These are phyloP conservation scores for Penicillium nucicola DNA, from an alignment of 495 filamentous ascomycete genomes.

Conservation along the genomic window DNA sequence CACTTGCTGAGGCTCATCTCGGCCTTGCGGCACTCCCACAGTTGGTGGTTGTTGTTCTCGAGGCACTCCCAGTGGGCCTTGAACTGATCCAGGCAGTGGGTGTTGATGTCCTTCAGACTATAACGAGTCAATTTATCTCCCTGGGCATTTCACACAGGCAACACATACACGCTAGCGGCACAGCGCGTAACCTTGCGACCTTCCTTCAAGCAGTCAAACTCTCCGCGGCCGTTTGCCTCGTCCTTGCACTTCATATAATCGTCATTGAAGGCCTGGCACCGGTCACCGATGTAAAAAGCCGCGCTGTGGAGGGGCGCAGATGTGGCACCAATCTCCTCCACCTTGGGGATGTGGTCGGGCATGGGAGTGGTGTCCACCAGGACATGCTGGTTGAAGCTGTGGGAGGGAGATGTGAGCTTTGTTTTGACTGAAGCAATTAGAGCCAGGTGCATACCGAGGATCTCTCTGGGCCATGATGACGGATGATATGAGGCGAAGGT, in stretches of 20 bases:
- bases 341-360: constrained; percentile 82
- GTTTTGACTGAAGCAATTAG: too few species aligned
- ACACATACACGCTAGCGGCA: constrained; percentile 94
- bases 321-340: constrained; percentile 85
- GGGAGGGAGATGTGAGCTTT: constrained; percentile 18
- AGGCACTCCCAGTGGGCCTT: constrained; percentile 90
- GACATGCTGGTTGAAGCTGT: constrained; percentile 87
- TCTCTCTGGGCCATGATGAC: constrained; percentile 50
- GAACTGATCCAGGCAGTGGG: constrained; percentile 87
- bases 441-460: constrained; percentile 37
- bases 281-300: constrained; percentile 94
- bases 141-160: neutral
- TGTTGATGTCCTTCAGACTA: constrained; percentile 94
- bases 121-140: constrained; percentile 9
- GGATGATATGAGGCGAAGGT: constrained; percentile 16
- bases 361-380: constrained; percentile 96
- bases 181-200: constrained; percentile 94
- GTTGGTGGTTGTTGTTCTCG: constrained; percentile 94
- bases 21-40: constrained; percentile 79
- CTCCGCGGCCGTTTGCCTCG: constrained; percentile 80
- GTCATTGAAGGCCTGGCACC: constrained; percentile 94
- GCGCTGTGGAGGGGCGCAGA: constrained; percentile 89
- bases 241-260: constrained; percentile 99
- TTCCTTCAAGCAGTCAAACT: constrained; percentile 93
- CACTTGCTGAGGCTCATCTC: constrained; percentile 88